phyloP scores from a whole-genome alignment of 2,329 filamentous ascomycete species.

The Penicillium corylophilum region DNA sequence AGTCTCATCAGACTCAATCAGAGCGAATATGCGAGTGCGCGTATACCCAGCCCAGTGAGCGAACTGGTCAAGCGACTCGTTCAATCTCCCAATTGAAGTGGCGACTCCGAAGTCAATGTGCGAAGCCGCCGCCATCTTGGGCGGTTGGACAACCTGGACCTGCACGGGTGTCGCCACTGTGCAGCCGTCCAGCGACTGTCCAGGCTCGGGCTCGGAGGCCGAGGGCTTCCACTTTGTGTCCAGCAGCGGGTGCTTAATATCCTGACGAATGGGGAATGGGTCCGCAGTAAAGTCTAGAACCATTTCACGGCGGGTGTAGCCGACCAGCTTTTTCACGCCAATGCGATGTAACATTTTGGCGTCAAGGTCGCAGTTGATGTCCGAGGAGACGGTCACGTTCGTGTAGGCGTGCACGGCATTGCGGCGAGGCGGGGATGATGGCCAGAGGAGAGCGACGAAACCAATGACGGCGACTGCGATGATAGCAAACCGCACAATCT shows the following conservation, averaged over 20 bases:
- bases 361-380: slow-evolving; percentile 31
- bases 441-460: slow-evolving; percentile 31
- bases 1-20: slow-evolving; percentile 46
- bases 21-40: slow-evolving; percentile 53
- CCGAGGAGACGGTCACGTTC: slow-evolving; percentile 33
- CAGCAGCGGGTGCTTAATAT: slow-evolving; percentile 28
- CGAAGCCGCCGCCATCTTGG: slow-evolving; percentile 44
- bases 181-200: slow-evolving; percentile 31
- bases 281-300: slow-evolving; percentile 23
- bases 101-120: slow-evolving; percentile 60
- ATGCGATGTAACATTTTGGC: slow-evolving; percentile 24
- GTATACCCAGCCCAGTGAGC: slow-evolving; percentile 57
- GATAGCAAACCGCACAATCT: slow-evolving; percentile 29
- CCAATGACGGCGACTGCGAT: slow-evolving; percentile 24
- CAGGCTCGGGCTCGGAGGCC: slow-evolving; percentile 2
- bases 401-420: slow-evolving; percentile 13
- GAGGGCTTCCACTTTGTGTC: slow-evolving; percentile 8
- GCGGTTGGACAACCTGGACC: slow-evolving; percentile 49
- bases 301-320: slow-evolving; percentile 34
- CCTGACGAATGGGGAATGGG: slow-evolving; percentile 27
- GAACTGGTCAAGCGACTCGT: slow-evolving; percentile 53
- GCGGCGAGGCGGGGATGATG: slow-evolving; percentile 14
- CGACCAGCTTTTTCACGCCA: slow-evolving; percentile 26
- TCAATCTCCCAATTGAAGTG: slow-evolving; percentile 52
- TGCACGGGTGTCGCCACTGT: slow-evolving; percentile 47